Base-by-base conservation (phyloP, 106 monocot genomes). In the Dactylorhiza incarnata region DNA sequence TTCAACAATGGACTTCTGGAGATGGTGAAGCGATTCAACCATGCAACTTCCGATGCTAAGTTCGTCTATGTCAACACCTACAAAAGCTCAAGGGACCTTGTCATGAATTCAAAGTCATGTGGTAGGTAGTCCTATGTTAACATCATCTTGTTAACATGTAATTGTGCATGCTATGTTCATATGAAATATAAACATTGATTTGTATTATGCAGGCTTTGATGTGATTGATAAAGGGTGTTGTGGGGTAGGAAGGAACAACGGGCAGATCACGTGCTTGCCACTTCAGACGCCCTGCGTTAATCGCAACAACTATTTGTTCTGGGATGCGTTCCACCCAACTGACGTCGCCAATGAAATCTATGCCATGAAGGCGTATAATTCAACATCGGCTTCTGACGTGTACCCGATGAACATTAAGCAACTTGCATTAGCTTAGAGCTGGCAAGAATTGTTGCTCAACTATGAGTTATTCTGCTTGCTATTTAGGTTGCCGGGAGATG, bases 251-350 rank as follows among this genome's bases (percentile, higher is more conserved):
- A 79, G 89, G 75, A 95, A 95, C 89, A 95, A 95, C 25, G 95
- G 91, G 23, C 95, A 95, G 81, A 84, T 91, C 61, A 95, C 95
- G 3, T 95, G 95, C 67, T 76, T 95, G 50, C 92, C 95, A 7
- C 49, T 87, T 14, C 87, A 92, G 75, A 73, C 56, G 44, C 92
- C 95, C 4, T 95, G 95, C 78, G 63, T 67, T 0, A 78, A 87
- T 67, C 75, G 89, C 55, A 83, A 24, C 59, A 81, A 78, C 19
- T 84, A 91, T 81, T 66, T 95, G 74, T 95, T 95, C 59, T 95
- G 95, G 95, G 95, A 95, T 50, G 95, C 92, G 0, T 95, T 95
- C 85, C 95, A 95, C 78, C 95, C 89, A 3, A 87, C 89, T 3
- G 95, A 95, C 54, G 84, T 66, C 1, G 95, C 91, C 1, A 95